Conservation (phyloP, 169 alveolate species). For the Eimeria nieschulzi region DNA sequence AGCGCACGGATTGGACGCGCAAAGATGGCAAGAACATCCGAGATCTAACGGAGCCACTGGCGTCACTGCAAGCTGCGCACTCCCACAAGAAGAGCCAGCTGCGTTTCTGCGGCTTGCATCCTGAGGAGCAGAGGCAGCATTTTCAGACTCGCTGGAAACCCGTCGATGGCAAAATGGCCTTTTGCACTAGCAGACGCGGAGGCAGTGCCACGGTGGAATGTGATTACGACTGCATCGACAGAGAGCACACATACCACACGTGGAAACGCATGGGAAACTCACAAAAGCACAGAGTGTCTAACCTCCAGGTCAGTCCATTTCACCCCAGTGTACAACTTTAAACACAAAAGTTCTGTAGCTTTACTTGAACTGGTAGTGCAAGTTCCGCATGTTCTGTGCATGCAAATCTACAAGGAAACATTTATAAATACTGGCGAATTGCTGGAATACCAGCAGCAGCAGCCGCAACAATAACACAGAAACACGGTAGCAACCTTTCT, state of each 20-base stretch:
- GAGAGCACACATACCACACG: constrained; percentile 65
- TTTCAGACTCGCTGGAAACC: constrained; percentile 72
- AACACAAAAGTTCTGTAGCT: no score
- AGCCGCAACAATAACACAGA: no score
- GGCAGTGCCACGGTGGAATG: constrained; percentile 63
- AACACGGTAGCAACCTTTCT: no score
- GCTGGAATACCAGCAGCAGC: no score
- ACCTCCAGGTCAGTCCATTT: constrained; percentile 12
- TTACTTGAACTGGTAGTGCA: not conserved
- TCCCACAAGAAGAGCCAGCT: constrained; percentile 14
- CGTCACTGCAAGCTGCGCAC: not conserved
- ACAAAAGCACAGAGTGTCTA: not conserved
- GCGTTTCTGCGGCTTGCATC: constrained; percentile 40
- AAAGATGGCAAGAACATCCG: not conserved
- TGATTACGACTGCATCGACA: constrained; percentile 46
- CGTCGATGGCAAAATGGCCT: constrained; percentile 62
- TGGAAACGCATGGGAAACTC: constrained; percentile 56
- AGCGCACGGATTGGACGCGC: constrained; percentile 8
- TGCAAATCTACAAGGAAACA: no score
- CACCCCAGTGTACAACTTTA: not conserved
- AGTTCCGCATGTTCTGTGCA: no score
- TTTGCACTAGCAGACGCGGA: constrained; percentile 44
- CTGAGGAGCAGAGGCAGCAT: constrained; percentile 42
- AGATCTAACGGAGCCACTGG: not conserved
- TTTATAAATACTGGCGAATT: no score